A percentile compares a stretch with the other conserved stretches of the same genome.
phyloP scores from a whole-genome alignment of 75 land plant species.

The Pinus albicaulis region DNA sequence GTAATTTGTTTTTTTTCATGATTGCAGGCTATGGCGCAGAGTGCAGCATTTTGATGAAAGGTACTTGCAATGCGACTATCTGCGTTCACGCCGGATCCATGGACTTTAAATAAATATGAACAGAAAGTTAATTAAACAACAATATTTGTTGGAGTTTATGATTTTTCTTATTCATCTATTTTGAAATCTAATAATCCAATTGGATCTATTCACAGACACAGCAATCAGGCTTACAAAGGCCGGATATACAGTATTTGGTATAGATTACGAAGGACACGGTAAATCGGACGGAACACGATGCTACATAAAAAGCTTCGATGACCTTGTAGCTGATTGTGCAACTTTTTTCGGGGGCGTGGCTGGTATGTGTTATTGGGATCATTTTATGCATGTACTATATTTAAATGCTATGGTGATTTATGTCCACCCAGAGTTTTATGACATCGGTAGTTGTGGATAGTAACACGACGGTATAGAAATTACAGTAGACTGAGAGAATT shows the following conservation, averaged over 20 bases:
- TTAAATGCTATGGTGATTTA: no score
- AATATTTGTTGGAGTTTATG: no score
- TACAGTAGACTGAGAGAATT: no score
- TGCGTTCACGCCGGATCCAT: no score
- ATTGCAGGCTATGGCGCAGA: conserved; percentile 61
- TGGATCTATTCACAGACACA: conserved; percentile 24
- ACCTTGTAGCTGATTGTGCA: conserved; percentile 50
- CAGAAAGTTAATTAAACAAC: no score
- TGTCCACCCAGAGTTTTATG: no score
- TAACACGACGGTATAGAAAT: no score
- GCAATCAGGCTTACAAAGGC: conserved; percentile 44
- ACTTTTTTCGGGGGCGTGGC: conserved; percentile 37
- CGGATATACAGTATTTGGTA: conserved; percentile 61
- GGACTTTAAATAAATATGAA: no score
- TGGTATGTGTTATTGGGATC: conserved; percentile 21
- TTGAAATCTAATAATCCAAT: no score
- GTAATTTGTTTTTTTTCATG: background rate
- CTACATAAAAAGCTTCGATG: conserved; percentile 36
- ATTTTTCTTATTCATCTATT: no score
- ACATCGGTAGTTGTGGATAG: no score
- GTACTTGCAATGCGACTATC: conserved; percentile 7
- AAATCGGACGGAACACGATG: conserved; percentile 51
- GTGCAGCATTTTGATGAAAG: conserved; percentile 65
- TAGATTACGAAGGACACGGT: conserved; percentile 77
- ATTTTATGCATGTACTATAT: no score